phyloP scores from a whole-genome alignment of 768 basidiomycete genomes.

The Guyanaporus albipodus region DNA sequence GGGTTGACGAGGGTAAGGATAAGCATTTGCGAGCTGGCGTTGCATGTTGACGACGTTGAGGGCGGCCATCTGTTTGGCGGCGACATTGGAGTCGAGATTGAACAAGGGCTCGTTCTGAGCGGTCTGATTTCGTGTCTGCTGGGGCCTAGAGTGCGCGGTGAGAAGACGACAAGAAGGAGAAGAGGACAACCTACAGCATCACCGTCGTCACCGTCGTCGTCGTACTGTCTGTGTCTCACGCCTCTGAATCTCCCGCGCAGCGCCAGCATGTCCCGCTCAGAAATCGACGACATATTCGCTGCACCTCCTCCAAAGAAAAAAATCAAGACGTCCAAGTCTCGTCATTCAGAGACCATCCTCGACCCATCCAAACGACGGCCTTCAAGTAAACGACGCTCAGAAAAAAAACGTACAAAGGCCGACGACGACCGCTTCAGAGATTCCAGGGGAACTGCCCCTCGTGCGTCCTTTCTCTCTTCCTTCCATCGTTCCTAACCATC shows the following conservation, averaged over 20 bases:
- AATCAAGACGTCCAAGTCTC: slow-evolving; percentile 4
- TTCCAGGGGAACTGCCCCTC: slow-evolving; percentile 67
- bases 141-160: slow-evolving; percentile 36
- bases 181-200: slow-evolving; percentile 32
- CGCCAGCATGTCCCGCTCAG: slow-evolving; percentile 49
- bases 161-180: background rate
- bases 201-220: slow-evolving; percentile 19
- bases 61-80: slow-evolving; percentile 79
- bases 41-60: slow-evolving; percentile 54
- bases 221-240: slow-evolving; percentile 18
- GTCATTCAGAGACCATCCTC: slow-evolving; percentile 53
- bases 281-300: slow-evolving; percentile 86
- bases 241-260: slow-evolving; percentile 14
- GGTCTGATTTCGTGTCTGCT: slow-evolving; percentile 30
- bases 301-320: slow-evolving; percentile 44
- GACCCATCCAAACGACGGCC: slow-evolving; percentile 51
- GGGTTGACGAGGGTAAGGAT: slow-evolving; percentile 42
- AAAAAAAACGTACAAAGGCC: slow-evolving; percentile 25
- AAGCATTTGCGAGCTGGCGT: slow-evolving; percentile 51
- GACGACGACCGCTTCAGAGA: slow-evolving; percentile 59
- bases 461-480: slow-evolving; percentile 41
- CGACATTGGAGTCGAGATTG: slow-evolving; percentile 60
- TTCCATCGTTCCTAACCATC: slow-evolving; percentile 7
- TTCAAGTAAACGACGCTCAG: slow-evolving; percentile 31
- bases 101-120: slow-evolving; percentile 38